Evolutionary conservation across 805 yeast species (phyloP).

Genomic region (Lachancea cidri): DNA sequence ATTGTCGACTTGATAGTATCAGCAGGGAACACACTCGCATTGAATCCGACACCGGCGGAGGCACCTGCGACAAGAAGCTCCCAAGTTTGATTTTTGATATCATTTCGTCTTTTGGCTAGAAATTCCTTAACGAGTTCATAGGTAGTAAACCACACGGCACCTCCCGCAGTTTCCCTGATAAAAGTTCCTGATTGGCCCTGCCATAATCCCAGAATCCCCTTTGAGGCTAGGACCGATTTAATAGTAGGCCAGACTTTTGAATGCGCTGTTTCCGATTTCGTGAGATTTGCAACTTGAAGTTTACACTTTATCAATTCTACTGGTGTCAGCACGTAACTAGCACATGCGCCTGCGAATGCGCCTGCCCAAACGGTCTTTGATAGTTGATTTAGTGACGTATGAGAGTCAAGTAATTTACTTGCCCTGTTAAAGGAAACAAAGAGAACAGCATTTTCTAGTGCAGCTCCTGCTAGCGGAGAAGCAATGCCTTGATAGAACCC

Average conservation of each 20-base stretch:
- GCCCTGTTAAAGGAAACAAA: conserved; percentile 60
- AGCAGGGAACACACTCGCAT: conserved; percentile 76
- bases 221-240: conserved; percentile 37
- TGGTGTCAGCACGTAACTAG: conserved; percentile 83
- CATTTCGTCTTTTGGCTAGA: conserved; percentile 26
- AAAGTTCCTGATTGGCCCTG: conserved; percentile 80
- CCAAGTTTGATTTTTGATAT: conserved; percentile 35
- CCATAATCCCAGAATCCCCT: conserved; percentile 77
- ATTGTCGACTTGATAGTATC: conserved; percentile 86
- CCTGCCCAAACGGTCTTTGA: conserved; percentile 59
- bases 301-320: conserved; percentile 88
- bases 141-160: conserved; percentile 92
- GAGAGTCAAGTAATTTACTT: conserved; percentile 33
- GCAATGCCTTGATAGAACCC: conserved; percentile 78
- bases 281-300: conserved; percentile 57
- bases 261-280: conserved; percentile 27
- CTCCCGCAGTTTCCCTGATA: conserved; percentile 80
- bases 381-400: conserved; percentile 33
- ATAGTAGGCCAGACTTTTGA: conserved; percentile 38
- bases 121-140: conserved; percentile 55
- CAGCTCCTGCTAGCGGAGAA: conserved; percentile 85
- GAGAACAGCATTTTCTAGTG: conserved; percentile 79
- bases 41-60: conserved; percentile 76
- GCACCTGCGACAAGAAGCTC: conserved; percentile 78
- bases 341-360: conserved; percentile 73